Percentiles rank a stretch among this genome's conserved stretches.
Evolutionary conservation across 345 rosid species (phyloP).

Genomic region (Eucalyptus tenuipes): DNA sequence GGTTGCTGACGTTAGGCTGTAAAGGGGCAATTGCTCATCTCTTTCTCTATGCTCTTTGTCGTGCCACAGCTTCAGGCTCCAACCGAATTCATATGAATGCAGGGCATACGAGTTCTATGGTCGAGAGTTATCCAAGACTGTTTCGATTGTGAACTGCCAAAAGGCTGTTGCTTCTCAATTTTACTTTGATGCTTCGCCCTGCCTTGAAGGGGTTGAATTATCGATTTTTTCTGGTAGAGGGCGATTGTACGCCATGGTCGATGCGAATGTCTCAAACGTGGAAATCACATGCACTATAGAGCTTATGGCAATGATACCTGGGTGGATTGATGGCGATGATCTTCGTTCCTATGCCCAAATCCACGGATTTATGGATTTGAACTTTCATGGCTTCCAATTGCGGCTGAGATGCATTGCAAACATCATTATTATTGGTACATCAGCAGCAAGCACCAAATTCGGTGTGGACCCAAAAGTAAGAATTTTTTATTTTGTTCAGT

Average conservation of each 20-base stretch:
- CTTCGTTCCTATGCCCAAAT: neutral
- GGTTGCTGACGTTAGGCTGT: too few relatives aligned
- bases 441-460: neutral
- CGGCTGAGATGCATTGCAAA: neutral
- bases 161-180: neutral
- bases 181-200: neutral
- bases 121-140: rapidly evolving
- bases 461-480: neutral
- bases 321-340: neutral
- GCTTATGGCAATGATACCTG: neutral
- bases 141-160: rapidly evolving
- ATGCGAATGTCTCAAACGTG: neutral
- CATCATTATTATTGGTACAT: neutral
- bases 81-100: too few relatives aligned
- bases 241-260: rapidly evolving
- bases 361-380: neutral
- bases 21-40: neutral
- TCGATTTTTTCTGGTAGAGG: neutral
- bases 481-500: neutral
- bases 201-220: neutral
- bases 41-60: neutral
- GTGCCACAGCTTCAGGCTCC: rapidly evolving
- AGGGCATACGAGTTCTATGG: rapidly evolving
- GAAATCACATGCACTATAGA: neutral
- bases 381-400: neutral